phyloP scores from a whole-genome alignment of 1,284 basidiomycete species.

The Dichomitus squalens region DNA sequence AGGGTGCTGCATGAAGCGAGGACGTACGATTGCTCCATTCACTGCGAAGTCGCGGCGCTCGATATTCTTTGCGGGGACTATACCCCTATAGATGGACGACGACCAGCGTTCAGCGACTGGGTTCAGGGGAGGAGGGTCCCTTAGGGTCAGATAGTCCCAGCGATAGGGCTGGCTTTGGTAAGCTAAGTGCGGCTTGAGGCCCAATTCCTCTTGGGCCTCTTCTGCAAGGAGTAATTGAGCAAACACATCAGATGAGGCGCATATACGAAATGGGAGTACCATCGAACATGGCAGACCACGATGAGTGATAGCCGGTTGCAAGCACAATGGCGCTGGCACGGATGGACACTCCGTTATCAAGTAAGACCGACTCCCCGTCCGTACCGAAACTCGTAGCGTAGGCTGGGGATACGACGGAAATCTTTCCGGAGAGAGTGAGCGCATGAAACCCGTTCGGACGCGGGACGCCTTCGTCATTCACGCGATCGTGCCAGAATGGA shows the following conservation, averaged over 20 bases:
- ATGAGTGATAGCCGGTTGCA: slow-evolving; percentile 57
- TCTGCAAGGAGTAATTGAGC: too few species aligned
- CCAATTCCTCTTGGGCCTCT: slow-evolving; percentile 39
- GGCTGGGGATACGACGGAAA: slow-evolving; percentile 45
- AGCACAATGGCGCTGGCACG: slow-evolving; percentile 50
- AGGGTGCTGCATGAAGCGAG: neutral
- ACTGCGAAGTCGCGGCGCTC: slow-evolving; percentile 56
- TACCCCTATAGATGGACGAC: neutral
- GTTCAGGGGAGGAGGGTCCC: slow-evolving; percentile 9
- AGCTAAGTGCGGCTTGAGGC: slow-evolving; percentile 40
- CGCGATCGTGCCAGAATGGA: slow-evolving; percentile 49
- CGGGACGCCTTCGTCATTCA: slow-evolving; percentile 52
- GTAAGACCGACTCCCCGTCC: slow-evolving; percentile 43
- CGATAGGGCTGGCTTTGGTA: slow-evolving; percentile 14
- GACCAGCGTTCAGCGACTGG: slow-evolving; percentile 20
- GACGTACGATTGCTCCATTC: slow-evolving; percentile 56
- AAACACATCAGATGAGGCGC: too few species aligned
- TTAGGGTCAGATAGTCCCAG: slow-evolving; percentile 37
- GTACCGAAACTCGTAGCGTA: slow-evolving; percentile 40
- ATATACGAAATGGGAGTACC: too few species aligned
- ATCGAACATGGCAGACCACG: slow-evolving; percentile 45
- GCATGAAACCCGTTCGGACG: slow-evolving; percentile 41
- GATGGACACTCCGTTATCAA: slow-evolving; percentile 43
- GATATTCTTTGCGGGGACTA: slow-evolving; percentile 56
- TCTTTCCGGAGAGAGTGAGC: slow-evolving; percentile 43